A percentile compares a stretch with the other conserved stretches of the same genome.
Conservation (phyloP, 805 yeast genomes). For the Ogataea pini region DNA sequence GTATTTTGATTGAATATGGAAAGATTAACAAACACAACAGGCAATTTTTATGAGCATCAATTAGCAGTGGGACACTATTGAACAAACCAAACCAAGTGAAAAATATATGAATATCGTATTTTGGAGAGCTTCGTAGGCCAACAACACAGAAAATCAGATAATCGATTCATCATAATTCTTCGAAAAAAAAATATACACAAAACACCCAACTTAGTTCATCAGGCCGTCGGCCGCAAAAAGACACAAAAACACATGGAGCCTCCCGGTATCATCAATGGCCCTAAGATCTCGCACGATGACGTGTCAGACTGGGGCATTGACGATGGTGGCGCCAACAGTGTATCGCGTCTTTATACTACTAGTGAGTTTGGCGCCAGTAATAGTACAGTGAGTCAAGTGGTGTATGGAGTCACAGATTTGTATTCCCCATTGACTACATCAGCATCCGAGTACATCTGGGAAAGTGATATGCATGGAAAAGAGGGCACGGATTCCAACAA, state of each 20-base stretch:
- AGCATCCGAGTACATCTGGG: slow-evolving; percentile 4
- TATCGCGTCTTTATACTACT: slow-evolving; percentile 5
- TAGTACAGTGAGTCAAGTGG: slow-evolving; percentile 4
- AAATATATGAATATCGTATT: too few species aligned
- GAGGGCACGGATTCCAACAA: not conserved
- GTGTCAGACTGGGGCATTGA: slow-evolving; percentile 29
- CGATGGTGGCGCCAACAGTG: slow-evolving; percentile 12
- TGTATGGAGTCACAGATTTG: not conserved
- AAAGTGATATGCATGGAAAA: not conserved
- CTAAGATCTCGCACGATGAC: not conserved
- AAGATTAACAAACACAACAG: not conserved
- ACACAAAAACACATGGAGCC: not conserved
- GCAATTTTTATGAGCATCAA: not conserved
- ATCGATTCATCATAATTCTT: not conserved
- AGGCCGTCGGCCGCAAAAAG: slow-evolving; percentile 2
- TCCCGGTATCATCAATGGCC: not conserved
- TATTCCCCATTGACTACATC: slow-evolving; percentile 4
- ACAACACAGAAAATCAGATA: not conserved
- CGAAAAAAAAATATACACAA: not conserved
- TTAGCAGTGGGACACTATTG: too few species aligned
- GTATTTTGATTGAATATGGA: too few species aligned
- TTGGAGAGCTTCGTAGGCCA: not conserved
- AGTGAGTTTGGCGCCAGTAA: slow-evolving; percentile 11
- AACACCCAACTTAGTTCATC: not conserved
- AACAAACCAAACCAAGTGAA: too few species aligned